Evolutionary conservation across 2,329 filamentous ascomycete species (phyloP), one percentile per base, ranked within the genome.

Genomic region (Aspergillus neotritici): DNA sequence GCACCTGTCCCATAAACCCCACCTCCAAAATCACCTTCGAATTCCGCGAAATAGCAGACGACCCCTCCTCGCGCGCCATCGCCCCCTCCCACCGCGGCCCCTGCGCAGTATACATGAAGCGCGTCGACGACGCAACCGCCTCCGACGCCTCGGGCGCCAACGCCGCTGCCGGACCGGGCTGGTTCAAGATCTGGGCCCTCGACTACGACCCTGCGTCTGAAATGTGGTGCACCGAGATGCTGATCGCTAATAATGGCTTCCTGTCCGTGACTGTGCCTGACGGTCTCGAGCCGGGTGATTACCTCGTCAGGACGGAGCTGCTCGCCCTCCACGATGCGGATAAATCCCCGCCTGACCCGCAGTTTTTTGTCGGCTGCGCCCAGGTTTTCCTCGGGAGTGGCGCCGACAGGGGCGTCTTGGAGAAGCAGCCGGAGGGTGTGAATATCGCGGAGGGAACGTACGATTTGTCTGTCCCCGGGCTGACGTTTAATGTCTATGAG

Each of bases 181-280:
- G 85, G 86, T 86, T 89, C 74, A 88, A 88, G 73, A 78, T 89
- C 59, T 87, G 76, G 72, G 77, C 86, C 45, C 75, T 83, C 40
- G 83, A 82, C 35, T 86, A 84, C 64, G 73, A 85, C 54, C 60
- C 67, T 4, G 53, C 60, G 4, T 69, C 70, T 2, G 62, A 69
- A 21, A 69, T 78, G 60, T 89, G 84, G 83, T 87, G 85, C 65
- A 83, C 81, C 3, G 78, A 86, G 57, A 79, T 78, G 47, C 71
- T 89, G 46, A 83, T 83, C 46, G 72, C 67, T 41, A 80, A 80
- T 64, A 72, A 80, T 15, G 84, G 84, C 11, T 69, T 81, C 14
- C 67, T 88, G 10, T 80, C 78, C 4, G 74, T 86, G 45, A 67
- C 72, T 14, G 70, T 88, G 3, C 84, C 85, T 6, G 56, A 67